Base-by-base conservation (phyloP, 2,329 filamentous ascomycete genomes). In the Fusarium sp. region DNA sequence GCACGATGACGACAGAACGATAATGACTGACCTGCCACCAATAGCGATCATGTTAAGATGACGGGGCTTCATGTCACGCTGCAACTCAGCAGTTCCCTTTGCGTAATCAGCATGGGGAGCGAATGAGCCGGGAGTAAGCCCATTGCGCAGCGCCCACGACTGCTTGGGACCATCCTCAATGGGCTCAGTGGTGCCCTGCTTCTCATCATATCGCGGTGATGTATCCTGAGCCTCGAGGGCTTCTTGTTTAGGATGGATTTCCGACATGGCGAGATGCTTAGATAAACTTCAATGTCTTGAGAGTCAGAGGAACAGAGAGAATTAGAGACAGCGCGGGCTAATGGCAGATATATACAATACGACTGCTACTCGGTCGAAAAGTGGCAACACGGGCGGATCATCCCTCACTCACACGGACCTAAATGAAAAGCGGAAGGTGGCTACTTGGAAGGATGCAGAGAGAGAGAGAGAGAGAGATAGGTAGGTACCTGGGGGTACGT, bases 1-100 rank as follows among this genome's bases (percentile, higher is more conserved):
- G 22, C 42, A 42, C 17, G 5, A 56, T 41, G 44, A 70, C 45
- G 66, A 59, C 32, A 47, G 26, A 52, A 42, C 24, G 42, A 39
- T 13, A 38, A 5, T 5, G 26, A 64, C 76, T 74, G 8, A 78
- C 76, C 76, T 78, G 60, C 77, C 77, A 54, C 77, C 77, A 44
- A 78, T 78, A 42, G 77, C 77, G 60, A 78, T 78, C 77, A 78
- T 78, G 70, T 78, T 76, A 15, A 78, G 70, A 56, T 78, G 77
- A 14, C 77, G 77, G 47, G 77, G 75, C 63, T 78, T 78, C 77
- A 78, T 78, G 5, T 64, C 56, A 14, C 77, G 75, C 75, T 74
- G 61, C 36, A 78, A 48, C 52, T 78, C 77, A 26, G 72, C 77
- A 9, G 72, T 66, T 3, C 77, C 77, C 28, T 67, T 67, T 14